Evolutionary conservation across 495 filamentous ascomycete genomes (phyloP).

Genomic region (Hypoxylon trugodes): DNA sequence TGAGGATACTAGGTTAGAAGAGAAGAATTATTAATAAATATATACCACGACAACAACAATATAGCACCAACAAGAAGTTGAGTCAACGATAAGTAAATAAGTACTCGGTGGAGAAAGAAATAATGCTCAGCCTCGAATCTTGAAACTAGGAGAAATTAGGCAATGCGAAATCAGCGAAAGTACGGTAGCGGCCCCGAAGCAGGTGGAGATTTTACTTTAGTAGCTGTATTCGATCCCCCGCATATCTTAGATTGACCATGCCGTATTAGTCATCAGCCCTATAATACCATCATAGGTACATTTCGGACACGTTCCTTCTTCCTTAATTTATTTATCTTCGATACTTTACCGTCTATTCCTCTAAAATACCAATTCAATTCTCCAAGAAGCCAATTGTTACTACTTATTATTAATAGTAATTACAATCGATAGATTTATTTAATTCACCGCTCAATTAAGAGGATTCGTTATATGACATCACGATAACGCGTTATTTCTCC

Average conservation of each 20-base stretch:
- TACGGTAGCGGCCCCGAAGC: too few relatives aligned
- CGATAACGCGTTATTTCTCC: constrained; percentile 1
- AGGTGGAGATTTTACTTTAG: background rate
- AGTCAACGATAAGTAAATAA: background rate
- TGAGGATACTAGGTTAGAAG: background rate
- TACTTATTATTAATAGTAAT: too few relatives aligned
- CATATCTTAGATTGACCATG: background rate
- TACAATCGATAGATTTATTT: too few relatives aligned
- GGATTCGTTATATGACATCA: constrained; percentile 9
- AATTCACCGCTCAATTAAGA: background rate
- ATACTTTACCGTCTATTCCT: too few relatives aligned
- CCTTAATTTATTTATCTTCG: too few relatives aligned
- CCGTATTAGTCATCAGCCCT: constrained; percentile 19
- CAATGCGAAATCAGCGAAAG: background rate
- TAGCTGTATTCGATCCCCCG: constrained; percentile 18
- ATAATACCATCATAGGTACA: background rate
- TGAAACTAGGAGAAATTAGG: background rate
- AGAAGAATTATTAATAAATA: background rate
- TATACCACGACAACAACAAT: too few relatives aligned
- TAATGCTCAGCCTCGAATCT: constrained; percentile 4
- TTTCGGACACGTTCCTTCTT: too few relatives aligned
- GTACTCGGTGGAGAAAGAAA: too few relatives aligned
- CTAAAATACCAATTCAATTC: too few relatives aligned
- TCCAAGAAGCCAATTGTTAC: too few relatives aligned
- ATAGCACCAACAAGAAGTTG: constrained; percentile 1